Evolutionary conservation across 176 grass and related monocot species (phyloP).

Genomic region (Thalia dealbata): DNA sequence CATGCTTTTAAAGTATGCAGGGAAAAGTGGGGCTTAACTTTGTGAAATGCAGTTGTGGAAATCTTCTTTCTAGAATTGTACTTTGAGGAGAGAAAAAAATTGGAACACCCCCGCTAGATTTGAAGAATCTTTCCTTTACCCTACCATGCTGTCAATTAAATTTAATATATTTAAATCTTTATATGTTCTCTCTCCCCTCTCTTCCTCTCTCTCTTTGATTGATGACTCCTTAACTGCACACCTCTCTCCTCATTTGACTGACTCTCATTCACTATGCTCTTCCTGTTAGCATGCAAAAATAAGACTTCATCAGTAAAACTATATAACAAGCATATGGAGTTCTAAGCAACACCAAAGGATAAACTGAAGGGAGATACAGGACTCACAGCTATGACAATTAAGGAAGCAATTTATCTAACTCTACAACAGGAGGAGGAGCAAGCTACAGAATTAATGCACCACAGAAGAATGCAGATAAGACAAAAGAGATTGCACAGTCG

Average conservation of each 20-base stretch:
- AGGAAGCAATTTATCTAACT: no score
- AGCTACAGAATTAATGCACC: no score
- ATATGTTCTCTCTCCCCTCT: not conserved
- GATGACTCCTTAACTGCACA: not conserved
- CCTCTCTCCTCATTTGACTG: not conserved
- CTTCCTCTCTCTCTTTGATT: not conserved
- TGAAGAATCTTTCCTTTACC: constrained; percentile 4
- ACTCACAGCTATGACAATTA: no score
- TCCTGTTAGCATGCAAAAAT: not conserved
- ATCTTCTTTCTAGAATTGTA: constrained; percentile 17
- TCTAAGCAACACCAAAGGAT: no score
- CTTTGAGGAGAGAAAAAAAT: constrained; percentile 1
- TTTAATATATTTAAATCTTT: no score
- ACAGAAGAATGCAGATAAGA: no score
- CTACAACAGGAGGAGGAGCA: no score
- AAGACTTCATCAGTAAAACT: not conserved
- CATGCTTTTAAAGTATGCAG: not conserved
- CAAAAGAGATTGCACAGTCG: no score
- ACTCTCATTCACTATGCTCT: not conserved
- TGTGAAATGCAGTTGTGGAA: not conserved
- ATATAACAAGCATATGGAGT: not conserved
- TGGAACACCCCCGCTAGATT: not conserved
- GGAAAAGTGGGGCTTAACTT: not conserved
- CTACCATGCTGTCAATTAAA: no score
- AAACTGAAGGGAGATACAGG: no score